These are phyloP conservation scores for Heterobasidion irregulare DNA, from an alignment of 1,284 basidiomycete species.

Conservation along the genomic window DNA sequence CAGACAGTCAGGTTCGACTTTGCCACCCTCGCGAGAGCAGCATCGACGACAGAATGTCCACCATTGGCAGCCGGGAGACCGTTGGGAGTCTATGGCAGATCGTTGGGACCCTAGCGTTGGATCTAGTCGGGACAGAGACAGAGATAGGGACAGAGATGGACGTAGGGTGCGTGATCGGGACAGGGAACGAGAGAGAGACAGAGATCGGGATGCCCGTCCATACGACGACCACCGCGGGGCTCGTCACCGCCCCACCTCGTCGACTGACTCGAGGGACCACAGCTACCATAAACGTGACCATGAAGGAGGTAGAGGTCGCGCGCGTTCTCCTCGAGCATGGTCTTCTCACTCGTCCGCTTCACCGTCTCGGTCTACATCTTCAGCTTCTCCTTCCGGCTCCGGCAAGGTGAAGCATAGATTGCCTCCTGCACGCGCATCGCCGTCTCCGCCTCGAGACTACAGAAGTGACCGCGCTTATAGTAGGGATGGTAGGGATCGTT, in stretches of 20 bases:
- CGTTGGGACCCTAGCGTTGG: conserved; percentile 16
- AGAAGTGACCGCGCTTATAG: conserved; percentile 4
- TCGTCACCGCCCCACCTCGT: not conserved
- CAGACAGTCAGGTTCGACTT: not conserved
- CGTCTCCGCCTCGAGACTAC: conserved; percentile 19
- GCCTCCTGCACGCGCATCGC: conserved; percentile 24
- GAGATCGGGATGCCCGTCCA: not conserved
- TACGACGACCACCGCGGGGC: not conserved
- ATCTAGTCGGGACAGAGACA: conserved; percentile 4
- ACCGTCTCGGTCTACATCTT: conserved; percentile 19
- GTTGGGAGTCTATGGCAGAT: conserved; percentile 11
- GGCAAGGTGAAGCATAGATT: conserved; percentile 33
- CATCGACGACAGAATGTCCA: not conserved
- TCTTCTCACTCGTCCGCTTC: conserved; percentile 6
- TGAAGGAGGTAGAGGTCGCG: conserved; percentile 5
- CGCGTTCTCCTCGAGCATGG: conserved; percentile 1
- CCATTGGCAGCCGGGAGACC: not conserved
- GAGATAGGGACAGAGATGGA: conserved; percentile 19
- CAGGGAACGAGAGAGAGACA: conserved; percentile 3
- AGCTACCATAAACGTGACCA: not conserved
- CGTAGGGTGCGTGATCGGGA: not conserved
- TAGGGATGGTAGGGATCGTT: conserved; percentile 5
- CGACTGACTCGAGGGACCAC: not conserved
- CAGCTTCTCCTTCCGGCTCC: conserved; percentile 22
- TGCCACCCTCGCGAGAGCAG: not conserved